Evolutionary conservation across 176 grass and related monocot species (phyloP), one percentile per base, ranked within the genome.

Genomic region (Triticum urartu): DNA sequence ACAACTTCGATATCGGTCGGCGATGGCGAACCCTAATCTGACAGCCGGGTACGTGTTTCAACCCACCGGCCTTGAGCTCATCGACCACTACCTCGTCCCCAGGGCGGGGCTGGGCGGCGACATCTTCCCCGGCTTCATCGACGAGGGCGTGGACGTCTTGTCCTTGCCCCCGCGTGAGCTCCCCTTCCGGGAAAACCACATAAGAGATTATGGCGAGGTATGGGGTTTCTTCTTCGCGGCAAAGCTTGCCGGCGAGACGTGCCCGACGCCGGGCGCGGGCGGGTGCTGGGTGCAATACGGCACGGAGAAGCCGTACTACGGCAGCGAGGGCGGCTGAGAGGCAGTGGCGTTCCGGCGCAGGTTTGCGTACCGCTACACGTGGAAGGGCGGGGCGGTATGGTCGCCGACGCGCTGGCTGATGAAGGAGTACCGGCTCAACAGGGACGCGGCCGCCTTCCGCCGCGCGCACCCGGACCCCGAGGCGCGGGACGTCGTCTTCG

Each of bases 341-440:
- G 24, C 62, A 13, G 9, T 81, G 14, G 79, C 63, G 38, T 81
- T 67, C 63, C 22, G 63, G 63, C 64, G 40, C 39, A 50, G 63
- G 79, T 68, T 52, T 26, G 42, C 42, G 17, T 81, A 52, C 40
- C 43, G 73, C 73, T 26, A 64, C 63, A 68, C 64, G 15, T 25
- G 58, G 79, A 5, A 50, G 22, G 58, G 77, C 58, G 35, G 59
- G 35, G n/a, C 3, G 35, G 59, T 15, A 1, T 20, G 43, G 26
- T 12, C 24, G 43, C 79, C 26, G 5, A 82, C 64, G 26, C 17
- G 26, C 26, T 82, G 64, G 64, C 40, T 11, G 43, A 69, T 81
- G 64, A 35, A 81, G 64, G 79, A 81, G 62, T 81, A 67, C 79
- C 59, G n/a, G 26, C 64, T 81, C 62, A 65, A 81, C 62, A 52